Conservation (phyloP, 1,139 yeast genomes). For the Lodderomyces metapsilosis region DNA sequence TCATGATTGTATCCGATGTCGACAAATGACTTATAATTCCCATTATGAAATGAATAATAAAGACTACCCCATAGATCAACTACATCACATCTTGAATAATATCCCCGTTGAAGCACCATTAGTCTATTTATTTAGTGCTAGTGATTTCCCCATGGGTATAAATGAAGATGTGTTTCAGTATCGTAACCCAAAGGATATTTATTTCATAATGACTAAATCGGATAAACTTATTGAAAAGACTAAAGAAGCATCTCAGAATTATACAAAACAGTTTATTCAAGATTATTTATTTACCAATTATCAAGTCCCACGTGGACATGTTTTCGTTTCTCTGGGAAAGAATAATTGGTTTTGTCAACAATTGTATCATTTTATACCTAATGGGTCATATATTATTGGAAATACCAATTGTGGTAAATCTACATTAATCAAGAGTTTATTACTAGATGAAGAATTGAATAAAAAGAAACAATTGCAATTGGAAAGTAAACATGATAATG, state of each 20-base stretch:
- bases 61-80: conserved; percentile 36
- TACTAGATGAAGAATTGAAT: conserved; percentile 24
- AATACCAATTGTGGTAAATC: conserved; percentile 79
- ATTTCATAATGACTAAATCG: conserved; percentile 56
- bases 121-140: conserved; percentile 60
- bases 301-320: conserved; percentile 43
- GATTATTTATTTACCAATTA: conserved; percentile 40
- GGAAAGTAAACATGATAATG: conserved; percentile 5
- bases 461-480: conserved; percentile 1
- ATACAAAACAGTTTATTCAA: conserved; percentile 44
- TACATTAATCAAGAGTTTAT: conserved; percentile 52
- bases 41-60: conserved; percentile 23
- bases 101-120: conserved; percentile 53
- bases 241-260: conserved; percentile 30
- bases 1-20: conserved; percentile 54
- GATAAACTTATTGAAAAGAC: conserved; percentile 48
- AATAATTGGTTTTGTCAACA: conserved; percentile 51
- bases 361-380: conserved; percentile 33
- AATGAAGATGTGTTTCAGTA: conserved; percentile 37
- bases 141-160: conserved; percentile 68
- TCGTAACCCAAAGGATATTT: conserved; percentile 34
- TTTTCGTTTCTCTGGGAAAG: conserved; percentile 49
- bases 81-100: conserved; percentile 33
- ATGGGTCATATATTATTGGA: conserved; percentile 61
- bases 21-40: conserved; percentile 48